Evolutionary conservation across 129 eudicot genomes (phyloP).

Genomic region (Scalesia atractyloides): DNA sequence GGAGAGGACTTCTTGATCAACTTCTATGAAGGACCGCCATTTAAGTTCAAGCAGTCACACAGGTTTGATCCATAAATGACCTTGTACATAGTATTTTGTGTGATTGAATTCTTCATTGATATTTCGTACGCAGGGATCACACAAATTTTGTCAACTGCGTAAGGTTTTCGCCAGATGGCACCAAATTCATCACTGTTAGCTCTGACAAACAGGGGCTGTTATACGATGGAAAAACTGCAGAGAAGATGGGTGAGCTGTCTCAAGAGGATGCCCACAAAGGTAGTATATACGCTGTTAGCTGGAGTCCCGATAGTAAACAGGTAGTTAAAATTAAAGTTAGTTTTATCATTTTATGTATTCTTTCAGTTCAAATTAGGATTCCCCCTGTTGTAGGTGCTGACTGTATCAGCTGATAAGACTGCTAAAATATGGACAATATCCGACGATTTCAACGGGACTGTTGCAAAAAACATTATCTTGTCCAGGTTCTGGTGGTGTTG

Average conservation of each 20-base stretch:
- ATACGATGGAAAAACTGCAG: slow-evolving; percentile 91
- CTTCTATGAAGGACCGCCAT: slow-evolving; percentile 96
- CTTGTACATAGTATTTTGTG: background rate
- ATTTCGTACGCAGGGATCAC: slow-evolving; percentile 65
- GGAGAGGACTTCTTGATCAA: slow-evolving; percentile 96
- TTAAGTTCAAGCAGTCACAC: slow-evolving; percentile 86
- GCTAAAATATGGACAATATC: slow-evolving; percentile 88
- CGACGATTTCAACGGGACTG: slow-evolving; percentile 69
- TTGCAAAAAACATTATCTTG: slow-evolving; percentile 65
- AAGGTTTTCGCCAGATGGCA: slow-evolving; percentile 98
- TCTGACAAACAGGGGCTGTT: slow-evolving; percentile 88
- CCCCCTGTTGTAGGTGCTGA: slow-evolving; percentile 57
- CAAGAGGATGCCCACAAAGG: slow-evolving; percentile 85
- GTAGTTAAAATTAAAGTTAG: slow-evolving; percentile 32
- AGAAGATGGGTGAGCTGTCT: slow-evolving; percentile 75
- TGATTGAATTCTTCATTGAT: too few species aligned
- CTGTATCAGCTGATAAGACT: slow-evolving; percentile 94
- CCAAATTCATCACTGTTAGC: slow-evolving; percentile 86
- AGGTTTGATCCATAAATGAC: slow-evolving; percentile 47
- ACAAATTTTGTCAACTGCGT: slow-evolving; percentile 90
- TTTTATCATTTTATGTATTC: background rate
- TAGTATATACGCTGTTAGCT: slow-evolving; percentile 95
- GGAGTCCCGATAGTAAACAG: slow-evolving; percentile 97
- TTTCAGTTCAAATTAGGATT: slow-evolving; percentile 12
- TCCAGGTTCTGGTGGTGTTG: slow-evolving; percentile 84